These are phyloP conservation scores for Penicillium odoratum DNA, from an alignment of 495 filamentous ascomycete genomes.

Conservation along the genomic window DNA sequence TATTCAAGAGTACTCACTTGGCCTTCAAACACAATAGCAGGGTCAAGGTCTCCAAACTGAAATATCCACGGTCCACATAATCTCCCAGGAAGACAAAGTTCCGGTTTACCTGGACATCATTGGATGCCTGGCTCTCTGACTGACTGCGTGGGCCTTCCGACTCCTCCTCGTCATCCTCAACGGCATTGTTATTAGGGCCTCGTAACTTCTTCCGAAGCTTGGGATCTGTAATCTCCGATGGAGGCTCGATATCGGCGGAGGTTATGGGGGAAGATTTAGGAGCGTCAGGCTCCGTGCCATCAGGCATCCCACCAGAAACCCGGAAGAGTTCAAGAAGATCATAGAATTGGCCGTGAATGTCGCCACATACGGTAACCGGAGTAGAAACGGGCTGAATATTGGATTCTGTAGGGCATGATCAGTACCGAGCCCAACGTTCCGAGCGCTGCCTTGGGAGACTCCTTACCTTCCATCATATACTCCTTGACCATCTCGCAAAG, in stretches of 20 bases:
- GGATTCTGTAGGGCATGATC: slow-evolving; percentile 64
- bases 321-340: slow-evolving; percentile 95
- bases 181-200: slow-evolving; percentile 43
- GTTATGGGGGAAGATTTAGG: slow-evolving; percentile 67
- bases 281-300: slow-evolving; percentile 64
- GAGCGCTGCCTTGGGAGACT: not conserved
- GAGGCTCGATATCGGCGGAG: slow-evolving; percentile 84
- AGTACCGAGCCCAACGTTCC: not conserved
- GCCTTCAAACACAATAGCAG: slow-evolving; percentile 95
- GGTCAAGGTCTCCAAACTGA: slow-evolving; percentile 95
- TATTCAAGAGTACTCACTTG: slow-evolving; percentile 60
- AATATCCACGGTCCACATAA: slow-evolving; percentile 97
- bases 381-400: slow-evolving; percentile 96
- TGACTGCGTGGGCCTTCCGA: slow-evolving; percentile 27
- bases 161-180: slow-evolving; percentile 46
- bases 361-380: slow-evolving; percentile 96
- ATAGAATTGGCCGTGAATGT: slow-evolving; percentile 99
- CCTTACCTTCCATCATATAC: slow-evolving; percentile 89
- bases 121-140: slow-evolving; percentile 43
- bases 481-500: slow-evolving; percentile 99
- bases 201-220: slow-evolving; percentile 79
- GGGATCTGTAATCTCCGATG: slow-evolving; percentile 79
- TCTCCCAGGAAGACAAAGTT: slow-evolving; percentile 97
- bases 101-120: slow-evolving; percentile 52
- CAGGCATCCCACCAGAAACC: slow-evolving; percentile 93